Evolutionary conservation across 495 filamentous ascomycete genomes (phyloP).

Genomic region (Corynascus novoguineensis): DNA sequence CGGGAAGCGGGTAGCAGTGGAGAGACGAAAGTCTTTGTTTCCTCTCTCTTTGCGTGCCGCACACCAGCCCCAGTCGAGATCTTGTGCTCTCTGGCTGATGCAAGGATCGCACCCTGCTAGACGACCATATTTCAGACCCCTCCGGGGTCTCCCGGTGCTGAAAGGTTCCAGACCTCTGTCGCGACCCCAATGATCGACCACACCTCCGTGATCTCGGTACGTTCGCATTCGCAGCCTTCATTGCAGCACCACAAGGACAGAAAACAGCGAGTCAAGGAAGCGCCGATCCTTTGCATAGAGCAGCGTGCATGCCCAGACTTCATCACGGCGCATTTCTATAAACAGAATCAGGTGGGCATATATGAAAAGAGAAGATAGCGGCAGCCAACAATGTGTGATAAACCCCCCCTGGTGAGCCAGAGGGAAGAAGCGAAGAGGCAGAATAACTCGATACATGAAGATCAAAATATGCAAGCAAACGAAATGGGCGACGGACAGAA

Average conservation of each 20-base stretch:
- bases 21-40: too few relatives aligned
- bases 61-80: background rate
- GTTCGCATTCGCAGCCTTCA: background rate
- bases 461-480: background rate
- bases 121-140: background rate
- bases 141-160: background rate
- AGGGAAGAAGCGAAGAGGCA: conserved; percentile 2
- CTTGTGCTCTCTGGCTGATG: background rate
- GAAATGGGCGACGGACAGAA: background rate
- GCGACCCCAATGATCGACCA: background rate
- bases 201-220: background rate
- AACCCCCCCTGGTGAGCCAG: background rate
- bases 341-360: background rate
- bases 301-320: background rate
- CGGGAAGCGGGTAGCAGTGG: too few relatives aligned
- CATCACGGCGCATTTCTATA: background rate
- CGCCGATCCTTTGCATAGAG: background rate
- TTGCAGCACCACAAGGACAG: background rate
- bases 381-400: background rate
- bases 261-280: background rate
- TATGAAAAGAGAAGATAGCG: background rate
- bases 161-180: background rate
- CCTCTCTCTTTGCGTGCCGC: background rate
- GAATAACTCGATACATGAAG: background rate
- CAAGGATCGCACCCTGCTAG: background rate